Evolutionary conservation across 2,329 filamentous ascomycete species (phyloP).

Genomic region (Aureobasidium sp.): DNA sequence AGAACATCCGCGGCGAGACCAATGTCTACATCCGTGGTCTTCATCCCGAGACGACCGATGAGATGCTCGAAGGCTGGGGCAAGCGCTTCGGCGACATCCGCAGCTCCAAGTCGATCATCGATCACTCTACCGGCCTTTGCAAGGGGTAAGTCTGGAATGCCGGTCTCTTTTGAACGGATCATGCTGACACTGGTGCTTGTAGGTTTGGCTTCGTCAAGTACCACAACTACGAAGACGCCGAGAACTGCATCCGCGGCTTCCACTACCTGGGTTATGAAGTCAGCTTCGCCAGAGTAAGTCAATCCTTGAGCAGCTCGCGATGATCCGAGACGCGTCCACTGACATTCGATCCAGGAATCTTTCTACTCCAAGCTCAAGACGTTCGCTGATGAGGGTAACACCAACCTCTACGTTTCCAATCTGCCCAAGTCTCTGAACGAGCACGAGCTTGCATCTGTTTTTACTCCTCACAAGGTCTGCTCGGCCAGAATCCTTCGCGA

Average conservation of each 20-base stretch:
- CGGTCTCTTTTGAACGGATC: slow-evolving; percentile 1
- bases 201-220: slow-evolving; percentile 99
- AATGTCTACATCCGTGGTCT: slow-evolving; percentile 98
- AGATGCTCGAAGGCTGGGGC: slow-evolving; percentile 75
- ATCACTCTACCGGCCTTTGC: slow-evolving; percentile 85
- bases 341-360: slow-evolving; percentile 60
- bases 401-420: slow-evolving; percentile 97
- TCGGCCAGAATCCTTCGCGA: slow-evolving; percentile 95
- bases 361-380: slow-evolving; percentile 98
- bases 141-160: slow-evolving; percentile 64
- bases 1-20: slow-evolving; percentile 90
- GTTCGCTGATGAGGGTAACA: slow-evolving; percentile 80
- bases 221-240: slow-evolving; percentile 75
- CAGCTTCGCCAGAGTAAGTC: slow-evolving; percentile 80
- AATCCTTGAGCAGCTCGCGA: not conserved
- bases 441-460: slow-evolving; percentile 72
- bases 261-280: slow-evolving; percentile 94
- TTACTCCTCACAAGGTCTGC: slow-evolving; percentile 72
- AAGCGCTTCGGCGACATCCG: slow-evolving; percentile 87
- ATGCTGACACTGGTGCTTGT: slow-evolving; percentile 26
- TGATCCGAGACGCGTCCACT: slow-evolving; percentile 19
- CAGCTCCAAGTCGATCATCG: slow-evolving; percentile 97
- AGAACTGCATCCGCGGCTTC: slow-evolving; percentile 93
- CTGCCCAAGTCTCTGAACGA: slow-evolving; percentile 88
- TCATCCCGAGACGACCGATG: slow-evolving; percentile 89